Evolutionary conservation across 305 asterid species (phyloP).

Genomic region (Fraxinus dipetala): DNA sequence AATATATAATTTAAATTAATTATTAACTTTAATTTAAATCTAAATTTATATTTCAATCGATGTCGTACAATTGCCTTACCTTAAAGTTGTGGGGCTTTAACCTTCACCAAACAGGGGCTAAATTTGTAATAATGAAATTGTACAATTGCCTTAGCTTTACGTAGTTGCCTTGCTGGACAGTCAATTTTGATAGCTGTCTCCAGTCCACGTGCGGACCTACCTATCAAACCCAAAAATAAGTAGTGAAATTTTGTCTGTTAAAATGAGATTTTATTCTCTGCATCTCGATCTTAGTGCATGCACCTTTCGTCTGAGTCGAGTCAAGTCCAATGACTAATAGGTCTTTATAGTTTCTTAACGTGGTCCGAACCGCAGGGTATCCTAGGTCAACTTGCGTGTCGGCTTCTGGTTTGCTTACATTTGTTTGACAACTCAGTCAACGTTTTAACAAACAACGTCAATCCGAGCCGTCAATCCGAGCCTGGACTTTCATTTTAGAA

Average conservation of each 20-base stretch:
- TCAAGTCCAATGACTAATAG: background rate
- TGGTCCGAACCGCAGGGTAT: background rate
- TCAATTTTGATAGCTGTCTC: constrained; percentile 33
- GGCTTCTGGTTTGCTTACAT: background rate
- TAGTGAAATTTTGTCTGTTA: background rate
- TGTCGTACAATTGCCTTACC: background rate
- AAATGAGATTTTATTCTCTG: background rate
- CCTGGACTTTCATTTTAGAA: background rate
- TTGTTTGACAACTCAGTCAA: constrained; percentile 25
- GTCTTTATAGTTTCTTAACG: background rate
- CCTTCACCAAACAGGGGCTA: background rate
- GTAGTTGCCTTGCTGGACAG: constrained; percentile 11
- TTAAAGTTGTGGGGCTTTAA: background rate
- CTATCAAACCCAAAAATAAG: constrained; percentile 8
- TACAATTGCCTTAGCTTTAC: background rate
- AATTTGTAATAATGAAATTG: background rate
- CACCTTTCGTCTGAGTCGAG: background rate
- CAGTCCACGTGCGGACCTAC: constrained; percentile 45
- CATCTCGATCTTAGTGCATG: background rate
- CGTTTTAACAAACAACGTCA: constrained; percentile 12
- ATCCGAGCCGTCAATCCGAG: background rate
- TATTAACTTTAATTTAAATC: no score
- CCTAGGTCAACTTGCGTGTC: constrained; percentile 9
- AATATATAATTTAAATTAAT: no score
- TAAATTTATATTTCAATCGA: no score